phyloP scores from a whole-genome alignment of 1,139 yeast species.

The Diutina pseudorugosa region DNA sequence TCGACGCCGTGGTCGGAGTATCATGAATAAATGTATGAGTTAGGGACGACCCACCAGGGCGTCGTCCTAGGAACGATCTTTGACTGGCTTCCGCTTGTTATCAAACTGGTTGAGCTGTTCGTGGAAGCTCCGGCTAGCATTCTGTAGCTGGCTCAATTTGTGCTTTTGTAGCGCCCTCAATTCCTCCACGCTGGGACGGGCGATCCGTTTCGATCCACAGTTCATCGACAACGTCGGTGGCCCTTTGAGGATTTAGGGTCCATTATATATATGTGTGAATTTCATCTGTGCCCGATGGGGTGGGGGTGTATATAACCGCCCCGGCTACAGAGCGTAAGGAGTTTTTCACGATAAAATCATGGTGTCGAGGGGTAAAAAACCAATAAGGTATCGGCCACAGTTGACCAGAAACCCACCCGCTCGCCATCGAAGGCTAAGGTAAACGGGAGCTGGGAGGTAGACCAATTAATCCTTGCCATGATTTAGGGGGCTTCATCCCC shows the following conservation, averaged over 20 bases:
- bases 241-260: not conserved
- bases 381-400: too few species aligned
- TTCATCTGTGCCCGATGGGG: not conserved
- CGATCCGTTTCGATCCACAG: not conserved
- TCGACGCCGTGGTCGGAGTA: not conserved
- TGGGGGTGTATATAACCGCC: not conserved
- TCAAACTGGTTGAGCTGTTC: not conserved
- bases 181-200: not conserved
- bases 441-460: not conserved
- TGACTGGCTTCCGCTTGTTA: not conserved
- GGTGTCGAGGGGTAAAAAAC: not conserved
- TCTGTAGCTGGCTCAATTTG: conserved; percentile 1
- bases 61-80: not conserved
- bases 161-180: not conserved
- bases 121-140: conserved; percentile 3
- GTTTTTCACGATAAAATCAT: not conserved
- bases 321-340: not conserved
- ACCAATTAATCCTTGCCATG: not conserved
- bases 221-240: not conserved
- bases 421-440: too few species aligned
- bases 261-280: not conserved
- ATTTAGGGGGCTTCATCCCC: not conserved
- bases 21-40: not conserved
- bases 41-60: not conserved
- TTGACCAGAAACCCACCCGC: too few species aligned